Evolutionary conservation across 768 basidiomycete species (phyloP), one percentile per base, ranked within the genome.

Genomic region (Russula griseocarnosa): DNA sequence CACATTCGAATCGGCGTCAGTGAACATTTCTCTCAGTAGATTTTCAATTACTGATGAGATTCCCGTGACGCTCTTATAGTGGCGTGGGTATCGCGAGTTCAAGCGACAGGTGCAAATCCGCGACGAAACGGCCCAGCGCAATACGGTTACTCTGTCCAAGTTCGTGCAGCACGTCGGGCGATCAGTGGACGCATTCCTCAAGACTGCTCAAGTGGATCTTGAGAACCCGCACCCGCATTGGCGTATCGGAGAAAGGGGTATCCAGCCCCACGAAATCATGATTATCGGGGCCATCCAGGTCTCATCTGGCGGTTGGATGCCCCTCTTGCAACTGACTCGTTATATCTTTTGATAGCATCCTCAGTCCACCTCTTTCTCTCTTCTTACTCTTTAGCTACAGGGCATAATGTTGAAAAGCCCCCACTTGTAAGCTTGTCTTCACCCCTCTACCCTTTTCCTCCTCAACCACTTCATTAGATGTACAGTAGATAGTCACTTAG

Each of bases 241-340:
- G 65, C 14, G 5, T 3, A 54, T 66, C 20, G 61, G 61, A 9
- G 32, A 3, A 36, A 4, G n/a, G 28, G 32, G 34, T 16, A 52
- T 64, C 9, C 18, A 22, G 14, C 61, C 9, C 24, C 16, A 28
- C 9, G 16, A 54, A 0, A 50, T 66, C 42, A 20, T 58, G 1
- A 44, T 66, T 28, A 64, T 66, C 13, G 65, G 65, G 3, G 65
- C 57, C 2, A 28, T 63, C 11, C 65, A 66, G 10, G 61, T 66
- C 1, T 54, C 55, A 13, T 30, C 55, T 2, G 65, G 55, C 5
- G 40, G 55, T 28, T 66, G 65, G 65, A 63, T 63, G 65, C 65
- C 65, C 1, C 47, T 66, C 3, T 14, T 66, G 26, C 65, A 66
- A 24, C 61, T 66, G 1, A 54, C 11, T 6, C 61, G 44, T 24